Percentiles rank a stretch among this genome's conserved stretches.
Conservation (phyloP, 257 asterid genomes). For the Lycium barbarum region DNA sequence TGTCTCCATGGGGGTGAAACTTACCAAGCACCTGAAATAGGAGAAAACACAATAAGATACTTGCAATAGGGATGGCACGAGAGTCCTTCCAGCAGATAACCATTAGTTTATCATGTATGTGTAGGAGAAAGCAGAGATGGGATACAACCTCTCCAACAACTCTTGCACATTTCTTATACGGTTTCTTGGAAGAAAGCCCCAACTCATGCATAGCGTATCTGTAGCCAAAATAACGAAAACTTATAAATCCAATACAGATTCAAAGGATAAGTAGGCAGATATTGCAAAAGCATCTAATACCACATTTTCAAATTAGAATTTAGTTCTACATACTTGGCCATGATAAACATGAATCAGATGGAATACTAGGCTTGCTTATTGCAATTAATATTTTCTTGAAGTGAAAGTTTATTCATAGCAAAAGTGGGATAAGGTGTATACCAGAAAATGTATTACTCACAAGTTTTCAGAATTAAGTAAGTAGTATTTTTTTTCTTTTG, state of each 20-base stretch:
- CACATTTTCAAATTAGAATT: not conserved
- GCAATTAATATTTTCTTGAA: not conserved
- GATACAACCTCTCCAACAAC: constrained; percentile 95
- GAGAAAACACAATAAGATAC: constrained; percentile 25
- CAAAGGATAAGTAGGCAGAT: not conserved
- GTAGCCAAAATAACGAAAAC: constrained; percentile 32
- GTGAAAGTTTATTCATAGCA: not conserved
- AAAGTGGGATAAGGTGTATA: not conserved
- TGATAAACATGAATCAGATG: constrained; percentile 1
- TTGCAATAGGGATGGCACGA: not conserved
- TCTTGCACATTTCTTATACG: constrained; percentile 96
- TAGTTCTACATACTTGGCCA: not conserved
- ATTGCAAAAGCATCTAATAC: not conserved
- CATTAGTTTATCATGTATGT: not conserved
- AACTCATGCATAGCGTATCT: constrained; percentile 98
- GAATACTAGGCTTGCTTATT: not conserved
- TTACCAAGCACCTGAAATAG: constrained; percentile 85
- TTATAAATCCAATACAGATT: not conserved
- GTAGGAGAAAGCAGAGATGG: constrained; percentile 26
- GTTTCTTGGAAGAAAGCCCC: constrained; percentile 92
- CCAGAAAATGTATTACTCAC: not conserved
- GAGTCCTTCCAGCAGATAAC: constrained; percentile 1
- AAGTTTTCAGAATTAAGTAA: not conserved
- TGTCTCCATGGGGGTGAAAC: constrained; percentile 98
- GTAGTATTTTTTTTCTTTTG: not conserved